phyloP scores from a whole-genome alignment of 148 eudicot species.

The Amaranthus palmeri region DNA sequence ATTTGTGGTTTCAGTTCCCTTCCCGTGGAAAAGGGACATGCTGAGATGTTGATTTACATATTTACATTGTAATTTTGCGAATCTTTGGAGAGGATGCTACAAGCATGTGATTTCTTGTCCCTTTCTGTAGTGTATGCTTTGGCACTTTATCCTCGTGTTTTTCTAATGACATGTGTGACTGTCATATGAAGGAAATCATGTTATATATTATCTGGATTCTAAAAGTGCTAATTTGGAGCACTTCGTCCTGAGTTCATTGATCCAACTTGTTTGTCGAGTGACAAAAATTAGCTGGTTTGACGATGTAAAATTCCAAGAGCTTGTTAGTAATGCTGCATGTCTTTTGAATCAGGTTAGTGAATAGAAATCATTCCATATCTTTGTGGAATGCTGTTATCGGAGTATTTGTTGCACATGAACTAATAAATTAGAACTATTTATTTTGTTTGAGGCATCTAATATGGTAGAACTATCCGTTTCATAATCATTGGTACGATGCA shows the following conservation, averaged over 20 bases:
- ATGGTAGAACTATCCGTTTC: too few species aligned
- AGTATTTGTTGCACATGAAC: too few species aligned
- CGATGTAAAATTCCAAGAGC: conserved; percentile 74
- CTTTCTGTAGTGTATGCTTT: conserved; percentile 1
- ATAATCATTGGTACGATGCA: too few species aligned
- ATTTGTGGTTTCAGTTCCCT: too few species aligned
- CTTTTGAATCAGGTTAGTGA: conserved; percentile 75
- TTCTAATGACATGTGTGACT: conserved; percentile 27
- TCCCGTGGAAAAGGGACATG: too few species aligned
- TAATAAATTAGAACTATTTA: too few species aligned
- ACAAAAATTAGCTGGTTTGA: conserved; percentile 89
- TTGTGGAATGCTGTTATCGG: too few species aligned
- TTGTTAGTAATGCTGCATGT: conserved; percentile 59
- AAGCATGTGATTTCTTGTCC: neutral
- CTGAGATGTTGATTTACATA: neutral
- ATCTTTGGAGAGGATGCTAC: neutral
- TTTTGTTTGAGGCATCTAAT: too few species aligned
- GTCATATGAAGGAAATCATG: conserved; percentile 70
- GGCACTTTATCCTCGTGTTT: neutral
- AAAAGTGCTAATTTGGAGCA: conserved; percentile 84
- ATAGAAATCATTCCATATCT: too few species aligned
- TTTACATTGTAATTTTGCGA: neutral
- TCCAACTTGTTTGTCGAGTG: conserved; percentile 80
- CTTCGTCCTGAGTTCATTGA: conserved; percentile 69
- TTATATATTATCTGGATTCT: conserved; percentile 71